These are phyloP conservation scores for Pochonia chlamydosporia DNA, from an alignment of 2,329 filamentous ascomycete genomes.

Conservation along the genomic window DNA sequence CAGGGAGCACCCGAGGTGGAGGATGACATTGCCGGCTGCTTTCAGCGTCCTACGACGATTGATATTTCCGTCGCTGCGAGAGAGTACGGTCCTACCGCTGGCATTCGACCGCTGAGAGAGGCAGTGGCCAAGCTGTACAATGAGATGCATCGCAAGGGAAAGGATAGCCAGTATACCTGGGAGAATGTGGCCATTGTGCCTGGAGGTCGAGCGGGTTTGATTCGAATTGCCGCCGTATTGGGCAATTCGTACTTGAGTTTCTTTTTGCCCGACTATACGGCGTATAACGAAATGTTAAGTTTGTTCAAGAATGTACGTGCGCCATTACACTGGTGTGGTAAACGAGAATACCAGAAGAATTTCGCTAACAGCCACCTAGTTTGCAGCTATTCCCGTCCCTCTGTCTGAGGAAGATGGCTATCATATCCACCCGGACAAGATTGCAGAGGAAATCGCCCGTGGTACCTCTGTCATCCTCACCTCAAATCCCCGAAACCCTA, in stretches of 20 bases:
- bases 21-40: conserved; percentile 85
- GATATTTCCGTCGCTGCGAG: conserved; percentile 72
- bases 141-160: conserved; percentile 81
- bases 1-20: conserved; percentile 94
- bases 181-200: conserved; percentile 97
- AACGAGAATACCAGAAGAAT: no score
- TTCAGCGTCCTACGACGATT: conserved; percentile 72
- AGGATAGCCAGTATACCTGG: conserved; percentile 87
- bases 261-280: conserved; percentile 93
- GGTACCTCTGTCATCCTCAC: conserved; percentile 86
- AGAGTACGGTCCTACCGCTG: conserved; percentile 91
- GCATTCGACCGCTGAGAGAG: conserved; percentile 83
- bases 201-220: conserved; percentile 85
- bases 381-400: conserved; percentile 80
- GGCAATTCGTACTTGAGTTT: conserved; percentile 91
- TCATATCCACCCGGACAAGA: conserved; percentile 89
- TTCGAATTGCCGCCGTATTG: conserved; percentile 88
- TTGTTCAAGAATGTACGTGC: conserved; percentile 81
- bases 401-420: conserved; percentile 82
- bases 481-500: conserved; percentile 92
- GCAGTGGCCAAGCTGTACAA: conserved; percentile 93
- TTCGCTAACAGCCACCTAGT: conserved; percentile 42
- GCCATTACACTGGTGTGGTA: no score
- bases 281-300: conserved; percentile 95
- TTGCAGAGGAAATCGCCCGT: conserved; percentile 82